phyloP scores from a whole-genome alignment of 1,284 basidiomycete species.

The Cutaneotrichosporon arboriforme region DNA sequence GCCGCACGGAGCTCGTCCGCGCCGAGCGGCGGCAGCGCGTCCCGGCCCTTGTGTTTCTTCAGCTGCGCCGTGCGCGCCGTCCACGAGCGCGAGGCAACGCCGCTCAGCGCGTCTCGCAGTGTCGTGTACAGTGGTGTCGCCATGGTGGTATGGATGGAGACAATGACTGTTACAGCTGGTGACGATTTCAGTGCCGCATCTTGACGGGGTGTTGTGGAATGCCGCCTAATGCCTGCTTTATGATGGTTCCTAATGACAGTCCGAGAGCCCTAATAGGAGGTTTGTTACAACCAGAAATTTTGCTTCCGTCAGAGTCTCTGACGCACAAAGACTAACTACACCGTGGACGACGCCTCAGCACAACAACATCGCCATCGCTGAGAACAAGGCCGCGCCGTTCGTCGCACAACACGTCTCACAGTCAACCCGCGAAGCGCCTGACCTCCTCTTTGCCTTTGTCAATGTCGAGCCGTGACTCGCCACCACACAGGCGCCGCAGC shows the following conservation, averaged over 20 bases:
- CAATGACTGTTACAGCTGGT: too few species aligned
- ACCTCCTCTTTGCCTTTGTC: background rate
- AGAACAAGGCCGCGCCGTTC: too few species aligned
- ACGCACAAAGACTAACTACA: background rate
- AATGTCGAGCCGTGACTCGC: background rate
- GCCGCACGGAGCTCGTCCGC: background rate
- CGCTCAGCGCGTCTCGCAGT: slow-evolving; percentile 1
- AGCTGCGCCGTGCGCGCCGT: background rate
- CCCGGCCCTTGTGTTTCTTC: background rate
- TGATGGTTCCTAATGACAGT: too few species aligned
- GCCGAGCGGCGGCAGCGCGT: slow-evolving; percentile 3
- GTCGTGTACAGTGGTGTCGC: slow-evolving; percentile 5
- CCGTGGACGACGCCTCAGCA: too few species aligned
- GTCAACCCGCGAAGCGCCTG: background rate
- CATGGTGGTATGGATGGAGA: background rate
- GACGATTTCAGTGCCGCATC: background rate
- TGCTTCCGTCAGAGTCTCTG: background rate
- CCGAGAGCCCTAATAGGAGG: too few species aligned
- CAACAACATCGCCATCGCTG: too few species aligned
- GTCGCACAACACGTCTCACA: too few species aligned
- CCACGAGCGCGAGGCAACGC: background rate
- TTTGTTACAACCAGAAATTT: too few species aligned
- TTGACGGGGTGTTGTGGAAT: too few species aligned
- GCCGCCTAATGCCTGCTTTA: too few species aligned
- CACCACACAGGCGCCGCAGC: background rate